These are phyloP conservation scores for Russula sp. DNA, from an alignment of 768 basidiomycete genomes.

Conservation along the genomic window DNA sequence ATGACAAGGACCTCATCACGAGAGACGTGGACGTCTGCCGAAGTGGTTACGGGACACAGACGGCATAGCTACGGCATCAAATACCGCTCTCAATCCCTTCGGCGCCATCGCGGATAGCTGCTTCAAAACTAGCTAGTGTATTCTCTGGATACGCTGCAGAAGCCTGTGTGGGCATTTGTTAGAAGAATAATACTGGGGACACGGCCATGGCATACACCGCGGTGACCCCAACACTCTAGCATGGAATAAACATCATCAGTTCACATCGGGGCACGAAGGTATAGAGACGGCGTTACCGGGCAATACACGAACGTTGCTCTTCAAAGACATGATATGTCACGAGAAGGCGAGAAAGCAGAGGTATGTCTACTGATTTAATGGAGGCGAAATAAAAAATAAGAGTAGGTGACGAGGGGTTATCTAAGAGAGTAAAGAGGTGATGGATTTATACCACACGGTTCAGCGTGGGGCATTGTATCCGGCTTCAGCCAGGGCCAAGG, in stretches of 20 bases:
- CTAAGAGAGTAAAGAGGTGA: background rate
- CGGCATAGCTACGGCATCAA: conserved; percentile 29
- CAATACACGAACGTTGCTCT: conserved; percentile 24
- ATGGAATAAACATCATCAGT: background rate
- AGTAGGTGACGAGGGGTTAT: background rate
- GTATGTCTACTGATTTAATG: background rate
- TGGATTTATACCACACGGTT: conserved; percentile 2
- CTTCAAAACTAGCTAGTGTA: conserved; percentile 91
- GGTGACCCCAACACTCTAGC: conserved; percentile 76
- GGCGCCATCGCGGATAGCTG: conserved; percentile 90
- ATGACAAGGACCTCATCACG: conserved; percentile 82
- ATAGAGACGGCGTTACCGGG: conserved; percentile 11
- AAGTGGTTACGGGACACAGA: conserved; percentile 41
- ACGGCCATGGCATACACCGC: conserved; percentile 43
- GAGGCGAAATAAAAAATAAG: background rate
- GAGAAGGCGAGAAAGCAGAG: background rate
- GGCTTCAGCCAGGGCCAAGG: background rate
- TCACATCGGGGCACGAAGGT: background rate
- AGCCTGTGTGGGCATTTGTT: conserved; percentile 44
- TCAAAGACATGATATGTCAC: conserved; percentile 14
- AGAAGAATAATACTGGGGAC: conserved; percentile 11
- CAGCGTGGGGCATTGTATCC: background rate
- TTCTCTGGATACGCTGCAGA: conserved; percentile 88
- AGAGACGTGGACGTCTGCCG: conserved; percentile 91
- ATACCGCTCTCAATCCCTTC: conserved; percentile 98